Conservation (phyloP, 2,329 filamentous ascomycete species). For the Fonsecaea erecta region DNA sequence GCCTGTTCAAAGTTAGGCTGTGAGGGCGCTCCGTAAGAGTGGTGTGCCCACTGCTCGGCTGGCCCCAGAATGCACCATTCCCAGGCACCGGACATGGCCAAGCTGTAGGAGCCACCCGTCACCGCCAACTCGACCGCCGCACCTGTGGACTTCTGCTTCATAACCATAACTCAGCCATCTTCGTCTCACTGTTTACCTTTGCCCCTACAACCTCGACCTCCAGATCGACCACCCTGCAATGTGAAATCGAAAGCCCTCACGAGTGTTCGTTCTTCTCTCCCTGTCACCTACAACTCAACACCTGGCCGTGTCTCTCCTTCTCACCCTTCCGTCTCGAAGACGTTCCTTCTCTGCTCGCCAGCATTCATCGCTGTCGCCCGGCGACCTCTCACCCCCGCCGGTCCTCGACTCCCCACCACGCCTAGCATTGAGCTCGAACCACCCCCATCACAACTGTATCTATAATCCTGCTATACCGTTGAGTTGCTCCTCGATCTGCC, state of each 20-base stretch:
- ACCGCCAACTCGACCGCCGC: slow-evolving; percentile 26
- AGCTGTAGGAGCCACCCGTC: slow-evolving; percentile 15
- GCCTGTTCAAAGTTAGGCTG: not conserved
- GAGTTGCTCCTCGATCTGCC: slow-evolving; percentile 23
- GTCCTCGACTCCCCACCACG: slow-evolving; percentile 19
- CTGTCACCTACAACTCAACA: slow-evolving; percentile 21
- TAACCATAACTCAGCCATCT: slow-evolving; percentile 23
- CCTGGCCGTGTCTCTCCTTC: slow-evolving; percentile 35
- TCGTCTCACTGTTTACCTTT: slow-evolving; percentile 27
- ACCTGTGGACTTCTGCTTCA: slow-evolving; percentile 11
- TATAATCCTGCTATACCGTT: slow-evolving; percentile 30
- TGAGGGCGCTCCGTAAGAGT: not conserved
- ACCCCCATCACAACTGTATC: slow-evolving; percentile 20
- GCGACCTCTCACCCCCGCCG: slow-evolving; percentile 27
- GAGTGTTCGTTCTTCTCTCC: slow-evolving; percentile 27
- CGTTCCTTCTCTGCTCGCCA: slow-evolving; percentile 26
- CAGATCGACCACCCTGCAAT: slow-evolving; percentile 31
- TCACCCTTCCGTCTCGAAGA: slow-evolving; percentile 30
- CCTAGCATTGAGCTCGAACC: slow-evolving; percentile 17
- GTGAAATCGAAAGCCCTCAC: slow-evolving; percentile 29
- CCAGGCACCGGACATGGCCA: slow-evolving; percentile 1
- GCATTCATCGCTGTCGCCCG: slow-evolving; percentile 31
- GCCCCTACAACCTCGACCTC: slow-evolving; percentile 17
- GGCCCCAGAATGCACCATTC: slow-evolving; percentile 14
- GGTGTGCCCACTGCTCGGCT: slow-evolving; percentile 1